These are phyloP conservation scores for Cutaneotrichosporon arboriforme DNA, from an alignment of 1,284 basidiomycete genomes.

Conservation along the genomic window DNA sequence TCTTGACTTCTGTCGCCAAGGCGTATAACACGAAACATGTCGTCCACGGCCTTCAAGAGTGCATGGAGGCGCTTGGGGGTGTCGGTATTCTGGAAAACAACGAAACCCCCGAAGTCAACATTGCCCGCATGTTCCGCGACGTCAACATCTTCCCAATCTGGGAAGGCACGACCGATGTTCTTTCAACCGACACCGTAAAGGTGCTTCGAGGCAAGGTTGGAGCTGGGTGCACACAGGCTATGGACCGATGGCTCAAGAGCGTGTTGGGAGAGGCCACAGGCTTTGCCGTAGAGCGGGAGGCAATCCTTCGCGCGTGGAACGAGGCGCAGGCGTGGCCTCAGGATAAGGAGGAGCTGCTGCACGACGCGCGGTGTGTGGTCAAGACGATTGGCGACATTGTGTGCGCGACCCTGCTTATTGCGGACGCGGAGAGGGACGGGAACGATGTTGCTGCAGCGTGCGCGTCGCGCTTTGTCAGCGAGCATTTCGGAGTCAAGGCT, in stretches of 20 bases:
- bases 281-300: slow-evolving; percentile 2
- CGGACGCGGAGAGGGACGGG: slow-evolving; percentile 12
- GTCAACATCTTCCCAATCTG: slow-evolving; percentile 71
- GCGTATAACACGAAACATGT: slow-evolving; percentile 65
- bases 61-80: slow-evolving; percentile 73
- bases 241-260: slow-evolving; percentile 6
- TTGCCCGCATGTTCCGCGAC: slow-evolving; percentile 54
- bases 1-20: slow-evolving; percentile 67
- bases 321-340: not conserved
- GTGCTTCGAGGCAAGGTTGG: slow-evolving; percentile 12
- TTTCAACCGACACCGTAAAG: slow-evolving; percentile 19
- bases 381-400: slow-evolving; percentile 9
- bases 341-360: slow-evolving; percentile 15
- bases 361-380: slow-evolving; percentile 7
- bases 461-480: slow-evolving; percentile 8
- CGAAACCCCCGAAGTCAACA: slow-evolving; percentile 51
- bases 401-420: slow-evolving; percentile 11
- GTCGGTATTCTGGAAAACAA: slow-evolving; percentile 69
- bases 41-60: slow-evolving; percentile 67
- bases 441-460: slow-evolving; percentile 9
- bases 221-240: not conserved
- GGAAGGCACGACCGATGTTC: slow-evolving; percentile 59
- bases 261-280: not conserved
- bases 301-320: slow-evolving; percentile 1
- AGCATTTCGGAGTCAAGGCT: not conserved